Conservation (phyloP, 1,284 basidiomycete genomes). For the Veloporphyrellus conicus region DNA sequence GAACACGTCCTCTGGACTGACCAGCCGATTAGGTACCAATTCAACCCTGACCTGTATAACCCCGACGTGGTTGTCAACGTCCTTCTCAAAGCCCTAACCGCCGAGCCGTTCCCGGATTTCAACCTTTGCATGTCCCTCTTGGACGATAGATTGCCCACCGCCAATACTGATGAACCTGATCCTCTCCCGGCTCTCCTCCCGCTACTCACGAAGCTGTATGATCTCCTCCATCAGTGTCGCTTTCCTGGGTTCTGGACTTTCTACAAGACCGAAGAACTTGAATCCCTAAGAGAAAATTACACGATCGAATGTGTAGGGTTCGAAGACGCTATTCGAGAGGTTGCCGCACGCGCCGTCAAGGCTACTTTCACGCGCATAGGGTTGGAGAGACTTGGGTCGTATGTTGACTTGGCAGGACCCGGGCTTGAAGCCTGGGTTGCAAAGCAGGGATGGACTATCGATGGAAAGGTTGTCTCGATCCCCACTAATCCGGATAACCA, state of each 20-base stretch:
- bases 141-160: constrained; percentile 64
- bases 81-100: constrained; percentile 85
- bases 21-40: constrained; percentile 77
- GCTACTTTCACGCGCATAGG: constrained; percentile 77
- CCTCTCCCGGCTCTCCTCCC: constrained; percentile 74
- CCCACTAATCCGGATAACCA: constrained; percentile 93
- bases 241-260: constrained; percentile 87
- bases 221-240: constrained; percentile 79
- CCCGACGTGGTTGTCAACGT: constrained; percentile 92
- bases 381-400: constrained; percentile 62
- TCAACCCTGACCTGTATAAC: constrained; percentile 91
- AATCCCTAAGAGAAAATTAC: constrained; percentile 76
- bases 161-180: constrained; percentile 74
- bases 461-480: constrained; percentile 64
- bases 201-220: constrained; percentile 68
- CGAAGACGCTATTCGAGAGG: constrained; percentile 73
- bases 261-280: constrained; percentile 65
- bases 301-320: constrained; percentile 79
- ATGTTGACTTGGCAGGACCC: constrained; percentile 66
- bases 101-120: constrained; percentile 85
- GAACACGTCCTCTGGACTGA: constrained; percentile 2
- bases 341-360: constrained; percentile 72
- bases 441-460: constrained; percentile 72
- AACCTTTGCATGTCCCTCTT: constrained; percentile 88
- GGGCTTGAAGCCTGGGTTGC: constrained; percentile 65